Base-by-base conservation (phyloP, 2,329 filamentous ascomycete genomes). In the Hypoxylon sp. region DNA sequence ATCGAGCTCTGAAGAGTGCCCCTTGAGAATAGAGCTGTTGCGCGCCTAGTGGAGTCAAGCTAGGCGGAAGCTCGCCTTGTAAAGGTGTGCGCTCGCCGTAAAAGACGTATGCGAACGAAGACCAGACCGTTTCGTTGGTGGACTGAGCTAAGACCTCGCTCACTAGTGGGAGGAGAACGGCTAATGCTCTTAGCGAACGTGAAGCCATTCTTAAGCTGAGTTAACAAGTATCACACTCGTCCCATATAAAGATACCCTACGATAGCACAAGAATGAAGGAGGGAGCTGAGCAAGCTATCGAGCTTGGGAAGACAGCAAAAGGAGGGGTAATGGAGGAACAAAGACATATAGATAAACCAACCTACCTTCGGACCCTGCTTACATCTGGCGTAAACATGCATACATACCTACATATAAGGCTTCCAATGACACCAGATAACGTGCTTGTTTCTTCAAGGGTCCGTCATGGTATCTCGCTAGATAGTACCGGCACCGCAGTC, bases 41-140 rank as follows among this genome's bases (percentile, higher is more conserved):
- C 0, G 86, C 86, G 3, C 87, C 87, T 2, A 82, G 70, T 0
- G 86, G 84, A 1, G 86, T 88, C 25, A 89, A 77, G 30, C 71
- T 74, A 10, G 78, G 74, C 4, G 75, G 65, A 5, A 75, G 63
- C 2, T 73, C 43, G 13, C 76, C 74, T 1, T 76, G 50, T 2
- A 79, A 49, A 2, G 87, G 86, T 3, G 82, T 86, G 43, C 80
- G 84, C 73, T 89, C 87, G 72, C 87, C 87, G 71, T 88, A 78
- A 67, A 83, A 78, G 68, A 87, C 71, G 74, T 82, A 86, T 23
- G 80, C 82, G 46, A 84, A 81, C 0, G 82, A 82, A 3, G 83
- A 82, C 83, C 84, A 86, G 55, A 87, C 81, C 25, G 78, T 82
- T 53, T 81, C 79, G 41, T 73, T 75, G 17, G 68, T 65, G 11